Base-by-base conservation (phyloP, 2,329 filamentous ascomycete genomes). In the Ustulina deusta region DNA sequence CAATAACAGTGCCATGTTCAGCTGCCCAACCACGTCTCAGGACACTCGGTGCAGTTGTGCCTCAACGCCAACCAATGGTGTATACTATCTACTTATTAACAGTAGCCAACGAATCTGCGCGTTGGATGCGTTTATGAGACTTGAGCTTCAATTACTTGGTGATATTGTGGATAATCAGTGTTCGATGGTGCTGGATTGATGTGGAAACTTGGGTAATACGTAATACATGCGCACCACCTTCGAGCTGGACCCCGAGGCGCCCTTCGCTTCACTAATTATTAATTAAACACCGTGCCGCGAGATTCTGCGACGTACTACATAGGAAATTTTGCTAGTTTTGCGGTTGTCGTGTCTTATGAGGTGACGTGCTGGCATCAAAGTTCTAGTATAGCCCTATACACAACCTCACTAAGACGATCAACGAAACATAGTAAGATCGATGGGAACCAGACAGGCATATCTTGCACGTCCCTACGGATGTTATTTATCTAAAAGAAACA, bases 401-500 rank as follows among this genome's bases (percentile, higher is more conserved):
- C 13, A 17, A 11, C 2, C n/a, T n/a, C 36, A 29, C 36, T 7
- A 29, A n/a, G 13, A 42, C 9, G 54, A 42, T 42, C 54, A 13
- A 42, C 22, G 13, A 56, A 42, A 56, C 22, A 42, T 29, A n/a
- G 10, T 20, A 10, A 42, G 52, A 56, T 56, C 34, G 6, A 22
- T 56, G 52, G 52, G 15, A 36, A 27, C 22, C 2, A 52, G 27
- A 52, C 29, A 32, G 27, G 25, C 27, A 34, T 52, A 52, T 52
- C 49, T 20, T 34, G 27, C 49, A 52, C 9, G 49, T 34, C 27
- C 29, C 17, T 34, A 34, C 15, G 25, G 29, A 34, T 11, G 32
- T n/a, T 11, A 52, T 52, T 27, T 11, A 52, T 42, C 22, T 40
- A 56, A 56, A n/a, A n/a, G n/a, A n/a, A 56, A 27, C 20, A 25